Percentiles rank a stretch among this genome's conserved stretches.
Conservation (phyloP, 306 rosid species). For the Trichosanthes cucumerina region DNA sequence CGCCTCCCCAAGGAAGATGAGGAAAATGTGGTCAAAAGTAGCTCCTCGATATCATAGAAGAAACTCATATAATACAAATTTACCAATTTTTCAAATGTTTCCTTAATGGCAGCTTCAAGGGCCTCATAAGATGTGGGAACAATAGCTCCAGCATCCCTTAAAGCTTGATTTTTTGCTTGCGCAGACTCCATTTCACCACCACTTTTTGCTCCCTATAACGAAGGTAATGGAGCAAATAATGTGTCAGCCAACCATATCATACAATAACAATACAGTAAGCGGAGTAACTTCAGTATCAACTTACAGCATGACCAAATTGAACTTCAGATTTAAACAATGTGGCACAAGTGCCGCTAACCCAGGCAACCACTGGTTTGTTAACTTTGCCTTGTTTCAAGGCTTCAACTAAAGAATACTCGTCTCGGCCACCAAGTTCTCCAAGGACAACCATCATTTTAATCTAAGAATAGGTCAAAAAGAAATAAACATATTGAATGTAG, state of each 20-base stretch:
- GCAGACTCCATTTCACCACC: conserved; percentile 98
- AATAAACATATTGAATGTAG: conserved; percentile 10
- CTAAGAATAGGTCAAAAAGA: conserved; percentile 26
- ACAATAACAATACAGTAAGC: conserved; percentile 10
- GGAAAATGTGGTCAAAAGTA: background rate
- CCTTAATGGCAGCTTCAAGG: conserved; percentile 62
- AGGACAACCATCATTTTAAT: conserved; percentile 88
- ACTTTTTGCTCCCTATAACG: conserved; percentile 88
- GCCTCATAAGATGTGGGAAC: conserved; percentile 94
- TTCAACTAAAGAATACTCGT: conserved; percentile 91
- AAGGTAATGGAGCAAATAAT: background rate
- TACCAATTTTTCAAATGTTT: conserved; percentile 79
- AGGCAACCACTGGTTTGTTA: conserved; percentile 86
- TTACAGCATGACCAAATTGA: conserved; percentile 98
- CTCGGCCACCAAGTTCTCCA: conserved; percentile 95
- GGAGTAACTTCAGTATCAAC: conserved; percentile 13
- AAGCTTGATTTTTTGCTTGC: conserved; percentile 92
- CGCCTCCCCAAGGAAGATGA: background rate
- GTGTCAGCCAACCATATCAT: conserved; percentile 1
- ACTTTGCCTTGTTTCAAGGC: conserved; percentile 91
- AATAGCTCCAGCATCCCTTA: conserved; percentile 81
- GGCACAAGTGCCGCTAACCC: conserved; percentile 99
- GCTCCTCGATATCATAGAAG: background rate
- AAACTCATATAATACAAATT: conserved; percentile 22
- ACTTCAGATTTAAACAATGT: conserved; percentile 96